Evolutionary conservation across 768 basidiomycete species (phyloP), one percentile per base, ranked within the genome.

Genomic region (Pisolithus sp.): DNA sequence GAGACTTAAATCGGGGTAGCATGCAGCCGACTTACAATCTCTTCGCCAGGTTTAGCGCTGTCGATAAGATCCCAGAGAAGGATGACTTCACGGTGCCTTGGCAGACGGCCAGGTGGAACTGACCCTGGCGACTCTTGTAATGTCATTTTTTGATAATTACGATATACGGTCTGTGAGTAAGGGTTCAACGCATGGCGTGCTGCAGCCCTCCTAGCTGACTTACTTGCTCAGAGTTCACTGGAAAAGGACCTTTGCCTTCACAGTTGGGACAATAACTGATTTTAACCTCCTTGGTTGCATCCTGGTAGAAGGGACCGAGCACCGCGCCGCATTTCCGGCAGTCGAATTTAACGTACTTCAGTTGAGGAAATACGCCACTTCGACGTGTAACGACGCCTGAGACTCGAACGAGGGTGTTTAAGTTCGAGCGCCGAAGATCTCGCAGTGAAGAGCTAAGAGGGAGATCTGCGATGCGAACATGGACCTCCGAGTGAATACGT

Each of bases 321-420:
- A 91, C 83, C n/a, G 85, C 88, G 17, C 88, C 86, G 60, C 96
- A 99, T 67, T 95, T 97, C 50, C 80, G 79, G 69, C 96, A 99
- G 67, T 98, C 93, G 62, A 99, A 99, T 67, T 97, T 98, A 68
- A 99, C 94, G 63, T 97, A 96, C 73, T 99, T 98, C 53, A 99
- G 74, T 68, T 99, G 96, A n/a, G 96, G 96, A 70, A 98, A 98
- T 9, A 99, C 94, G 9, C 96, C 95, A 8, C 85, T 92, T 37
- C 96, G 79, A 52, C 96, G 76, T 1, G 96, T 99, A 42, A 99
- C 96, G 17, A 99, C 96, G 12, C 96, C 96, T 7, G 86, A 82
- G 7, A 99, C 89, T 36, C 96, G 87, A 30, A 99, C 93, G 40
- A 99, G 85, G 57, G 89, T 93, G 73, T 98, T 97, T 46, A 98